These are phyloP conservation scores for Solanum chaucha DNA, from an alignment of 257 asterid genomes.

Conservation along the genomic window DNA sequence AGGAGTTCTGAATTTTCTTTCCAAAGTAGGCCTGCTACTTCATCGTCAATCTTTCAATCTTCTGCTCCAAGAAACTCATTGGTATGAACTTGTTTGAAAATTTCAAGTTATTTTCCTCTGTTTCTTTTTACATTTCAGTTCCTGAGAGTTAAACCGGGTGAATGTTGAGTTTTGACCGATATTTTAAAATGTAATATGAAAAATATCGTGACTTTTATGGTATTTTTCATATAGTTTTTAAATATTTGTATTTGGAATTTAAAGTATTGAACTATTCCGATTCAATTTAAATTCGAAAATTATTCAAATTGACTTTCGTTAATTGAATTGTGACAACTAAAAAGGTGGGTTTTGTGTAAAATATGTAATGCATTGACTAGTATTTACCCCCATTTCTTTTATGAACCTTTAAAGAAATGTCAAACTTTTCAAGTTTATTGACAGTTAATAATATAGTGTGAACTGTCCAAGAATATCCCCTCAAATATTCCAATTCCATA, in stretches of 20 bases:
- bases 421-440: not conserved
- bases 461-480: not conserved
- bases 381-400: not conserved
- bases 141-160: no score
- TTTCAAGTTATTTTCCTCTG: not conserved
- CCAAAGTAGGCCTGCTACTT: conserved; percentile 32
- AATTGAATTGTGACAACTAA: not conserved
- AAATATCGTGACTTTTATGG: not conserved
- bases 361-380: not conserved
- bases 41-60: conserved; percentile 27
- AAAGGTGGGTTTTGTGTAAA: not conserved
- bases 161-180: no score
- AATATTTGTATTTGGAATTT: not conserved
- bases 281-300: no score
- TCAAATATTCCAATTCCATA: not conserved
- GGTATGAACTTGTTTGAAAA: conserved; percentile 5
- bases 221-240: no score
- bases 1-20: conserved; percentile 41
- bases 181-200: no score
- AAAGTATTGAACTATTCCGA: not conserved
- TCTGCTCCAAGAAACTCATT: conserved; percentile 17
- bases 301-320: no score
- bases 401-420: not conserved
- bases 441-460: not conserved
- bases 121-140: no score